A percentile compares a stretch with the other conserved stretches of the same genome.
Evolutionary conservation across 2,329 filamentous ascomycete species (phyloP).

Genomic region (Calonectria ilicicola): DNA sequence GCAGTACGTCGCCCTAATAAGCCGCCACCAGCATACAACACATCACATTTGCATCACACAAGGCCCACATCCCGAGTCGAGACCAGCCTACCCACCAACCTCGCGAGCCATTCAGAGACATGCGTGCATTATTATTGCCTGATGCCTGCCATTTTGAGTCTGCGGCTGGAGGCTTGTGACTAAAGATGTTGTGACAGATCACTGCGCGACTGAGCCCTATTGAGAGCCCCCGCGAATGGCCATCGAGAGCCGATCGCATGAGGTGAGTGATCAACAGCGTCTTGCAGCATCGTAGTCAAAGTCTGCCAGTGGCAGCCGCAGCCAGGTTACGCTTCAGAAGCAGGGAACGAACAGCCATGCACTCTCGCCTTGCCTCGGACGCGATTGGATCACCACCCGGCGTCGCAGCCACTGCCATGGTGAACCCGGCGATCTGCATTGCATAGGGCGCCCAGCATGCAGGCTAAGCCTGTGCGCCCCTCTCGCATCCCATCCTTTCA

Average conservation of each 20-base stretch:
- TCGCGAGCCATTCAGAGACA: neutral
- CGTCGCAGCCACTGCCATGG: neutral
- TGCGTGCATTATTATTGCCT: neutral
- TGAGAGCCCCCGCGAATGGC: neutral
- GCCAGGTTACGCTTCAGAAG: neutral
- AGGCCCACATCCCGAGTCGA: slow-evolving; percentile 8
- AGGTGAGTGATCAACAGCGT: neutral
- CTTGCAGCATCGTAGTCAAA: neutral
- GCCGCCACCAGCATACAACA: neutral
- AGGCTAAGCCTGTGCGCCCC: neutral
- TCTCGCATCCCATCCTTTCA: neutral
- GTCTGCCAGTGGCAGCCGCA: neutral
- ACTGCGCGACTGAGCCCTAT: neutral
- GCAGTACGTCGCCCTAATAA: neutral
- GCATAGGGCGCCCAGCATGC: neutral
- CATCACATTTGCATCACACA: neutral
- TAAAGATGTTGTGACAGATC: neutral
- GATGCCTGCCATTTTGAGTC: neutral
- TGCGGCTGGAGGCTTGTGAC: slow-evolving; percentile 4
- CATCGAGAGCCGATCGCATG: neutral
- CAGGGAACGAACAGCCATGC: neutral
- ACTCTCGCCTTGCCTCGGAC: neutral
- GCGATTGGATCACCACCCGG: neutral
- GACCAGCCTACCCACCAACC: neutral
- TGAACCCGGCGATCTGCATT: neutral